Evolutionary conservation across 345 rosid genomes (phyloP), one percentile per base, ranked within the genome.

Genomic region (Populus nigra): DNA sequence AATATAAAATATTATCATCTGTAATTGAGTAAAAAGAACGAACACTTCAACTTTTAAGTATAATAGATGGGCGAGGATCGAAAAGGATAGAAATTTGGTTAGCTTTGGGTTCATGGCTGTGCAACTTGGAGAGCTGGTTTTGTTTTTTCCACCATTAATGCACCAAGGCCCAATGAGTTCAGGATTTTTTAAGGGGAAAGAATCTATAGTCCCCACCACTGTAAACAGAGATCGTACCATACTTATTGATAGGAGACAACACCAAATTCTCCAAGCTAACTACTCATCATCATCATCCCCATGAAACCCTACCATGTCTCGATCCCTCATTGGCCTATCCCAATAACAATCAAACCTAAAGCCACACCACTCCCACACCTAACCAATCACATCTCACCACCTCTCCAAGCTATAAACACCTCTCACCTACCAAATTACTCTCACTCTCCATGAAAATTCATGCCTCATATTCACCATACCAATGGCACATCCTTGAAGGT

Each of bases 171-270:
- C 7, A 3, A 10, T 12, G 20, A 11, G 31, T 65, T 12, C 7
- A 65, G 35, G 35, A 29, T 15, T 65, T 65, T 23, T 23, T 3
- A 33, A 65, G 17, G 38, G 55, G 50, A 65, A 75, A 65, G 35
- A 41, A 38, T 29, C 31, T 38, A 67, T 4, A 35, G 73, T 36
- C 76, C 72, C 83, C 83, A 75, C 76, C 18, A 41, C 43, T 5
- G 25, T 31, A 9, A 59, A 41, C 15, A 50, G 22, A 16, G 55
- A 50, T 22, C 5, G 55, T 50, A 50, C 55, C 55, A 45, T 8
- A 27, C 11, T 31, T 35, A 31, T 22, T 23, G 47, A 57, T 15
- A 43, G 69, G 65, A 74, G 59, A 50, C 33, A 33, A 1, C 50
- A 18, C 61, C 39, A 31, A 33, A 66, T 27, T 55, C 36, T 68